Evolutionary conservation across 2,329 filamentous ascomycete species (phyloP).

Genomic region (Clarireedia monteithiana): DNA sequence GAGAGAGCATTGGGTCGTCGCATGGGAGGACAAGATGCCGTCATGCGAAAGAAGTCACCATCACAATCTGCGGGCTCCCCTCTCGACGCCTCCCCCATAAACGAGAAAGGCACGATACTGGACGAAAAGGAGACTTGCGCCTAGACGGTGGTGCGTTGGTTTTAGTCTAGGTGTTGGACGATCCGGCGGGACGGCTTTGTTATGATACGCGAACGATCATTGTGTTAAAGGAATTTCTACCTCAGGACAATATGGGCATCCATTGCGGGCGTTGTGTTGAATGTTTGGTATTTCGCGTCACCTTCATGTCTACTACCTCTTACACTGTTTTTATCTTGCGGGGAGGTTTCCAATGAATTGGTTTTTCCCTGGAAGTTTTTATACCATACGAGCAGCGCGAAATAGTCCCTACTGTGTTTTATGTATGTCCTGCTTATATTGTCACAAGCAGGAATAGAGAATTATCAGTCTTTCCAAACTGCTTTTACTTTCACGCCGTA

Average conservation of each 20-base stretch:
- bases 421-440: neutral
- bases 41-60: conserved; percentile 39
- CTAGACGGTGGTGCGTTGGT: neutral
- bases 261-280: conserved; percentile 5
- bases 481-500: too few relatives aligned
- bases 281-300: conserved; percentile 2
- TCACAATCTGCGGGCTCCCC: conserved; percentile 1
- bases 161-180: neutral
- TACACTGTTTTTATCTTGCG: neutral
- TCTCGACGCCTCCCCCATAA: neutral
- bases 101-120: neutral
- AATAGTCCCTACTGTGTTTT: neutral
- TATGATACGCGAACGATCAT: neutral
- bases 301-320: neutral
- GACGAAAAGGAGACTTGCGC: conserved; percentile 1
- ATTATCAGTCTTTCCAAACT: too few relatives aligned
- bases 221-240: neutral
- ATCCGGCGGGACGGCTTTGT: neutral
- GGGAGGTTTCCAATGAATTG: too few relatives aligned
- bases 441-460: neutral
- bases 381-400: conserved; percentile 4
- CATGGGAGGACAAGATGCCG: conserved; percentile 65
- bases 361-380: neutral
- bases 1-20: conserved; percentile 60
- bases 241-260: conserved; percentile 6